These are phyloP conservation scores for Rhodocollybia butyracea DNA, from an alignment of 768 basidiomycete species.

Conservation along the genomic window DNA sequence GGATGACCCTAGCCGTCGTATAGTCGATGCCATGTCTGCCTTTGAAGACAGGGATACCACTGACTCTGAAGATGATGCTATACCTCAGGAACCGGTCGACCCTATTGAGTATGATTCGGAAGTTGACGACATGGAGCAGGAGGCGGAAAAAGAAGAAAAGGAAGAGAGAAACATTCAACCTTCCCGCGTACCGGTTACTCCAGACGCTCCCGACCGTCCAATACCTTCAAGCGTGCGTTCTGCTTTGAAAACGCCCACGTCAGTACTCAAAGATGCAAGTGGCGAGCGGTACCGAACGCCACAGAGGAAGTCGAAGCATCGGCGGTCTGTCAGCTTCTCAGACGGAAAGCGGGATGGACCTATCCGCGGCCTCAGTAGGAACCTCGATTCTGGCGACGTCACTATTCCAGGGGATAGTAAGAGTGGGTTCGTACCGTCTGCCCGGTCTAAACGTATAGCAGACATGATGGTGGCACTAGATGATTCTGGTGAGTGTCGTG, in stretches of 20 bases:
- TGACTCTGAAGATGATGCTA: constrained; percentile 45
- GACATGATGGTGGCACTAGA: constrained; percentile 77
- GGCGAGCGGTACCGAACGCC: constrained; percentile 54
- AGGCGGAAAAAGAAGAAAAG: constrained; percentile 7
- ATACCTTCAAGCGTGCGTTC: constrained; percentile 38
- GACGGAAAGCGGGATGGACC: constrained; percentile 90
- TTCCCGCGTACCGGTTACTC: not conserved
- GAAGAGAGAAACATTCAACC: not conserved
- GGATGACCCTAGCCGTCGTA: constrained; percentile 45
- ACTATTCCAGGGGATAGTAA: constrained; percentile 16
- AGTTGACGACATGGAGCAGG: constrained; percentile 26
- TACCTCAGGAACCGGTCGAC: constrained; percentile 29
- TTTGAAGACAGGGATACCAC: constrained; percentile 37
- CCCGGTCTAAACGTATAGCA: constrained; percentile 76
- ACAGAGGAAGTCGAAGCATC: constrained; percentile 44
- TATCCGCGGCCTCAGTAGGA: constrained; percentile 60
- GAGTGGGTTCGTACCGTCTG: constrained; percentile 47
- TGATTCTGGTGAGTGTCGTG: constrained; percentile 51
- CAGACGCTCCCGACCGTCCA: constrained; percentile 1
- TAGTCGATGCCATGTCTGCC: constrained; percentile 50
- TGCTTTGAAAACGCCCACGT: constrained; percentile 49
- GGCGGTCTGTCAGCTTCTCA: constrained; percentile 94
- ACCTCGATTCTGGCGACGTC: constrained; percentile 34
- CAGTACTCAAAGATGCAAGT: constrained; percentile 54
- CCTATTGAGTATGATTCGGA: constrained; percentile 36